Percentiles rank a stretch among this genome's conserved stretches.
These are phyloP conservation scores for Ustilago lituana DNA, from an alignment of 1,284 basidiomycete species.

Conservation along the genomic window DNA sequence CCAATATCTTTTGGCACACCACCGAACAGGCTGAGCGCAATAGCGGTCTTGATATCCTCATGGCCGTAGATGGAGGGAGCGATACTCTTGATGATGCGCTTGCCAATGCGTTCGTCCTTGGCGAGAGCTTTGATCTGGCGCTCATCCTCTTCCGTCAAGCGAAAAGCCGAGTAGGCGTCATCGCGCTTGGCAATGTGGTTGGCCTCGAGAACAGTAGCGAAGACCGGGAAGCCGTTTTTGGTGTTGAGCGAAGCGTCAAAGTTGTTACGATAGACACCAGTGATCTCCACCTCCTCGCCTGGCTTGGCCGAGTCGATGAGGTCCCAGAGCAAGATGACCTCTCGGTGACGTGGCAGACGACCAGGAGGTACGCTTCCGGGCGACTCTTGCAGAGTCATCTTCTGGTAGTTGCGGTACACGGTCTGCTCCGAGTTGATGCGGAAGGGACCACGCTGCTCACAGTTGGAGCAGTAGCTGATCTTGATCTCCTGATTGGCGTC, in stretches of 20 bases:
- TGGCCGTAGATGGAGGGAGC: constrained; percentile 99
- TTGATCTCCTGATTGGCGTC: constrained; percentile 93
- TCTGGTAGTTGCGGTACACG: constrained; percentile 98
- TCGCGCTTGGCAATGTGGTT: constrained; percentile 92
- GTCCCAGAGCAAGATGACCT: constrained; percentile 97
- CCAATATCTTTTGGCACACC: constrained; percentile 95
- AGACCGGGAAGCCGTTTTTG: constrained; percentile 99
- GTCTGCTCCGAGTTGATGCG: constrained; percentile 98
- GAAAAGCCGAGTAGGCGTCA: constrained; percentile 89
- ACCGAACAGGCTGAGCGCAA: constrained; percentile 92
- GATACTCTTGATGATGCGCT: constrained; percentile 97
- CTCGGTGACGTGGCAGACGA: constrained; percentile 92
- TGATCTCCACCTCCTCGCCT: constrained; percentile 92
- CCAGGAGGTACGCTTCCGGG: constrained; percentile 98
- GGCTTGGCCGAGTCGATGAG: constrained; percentile 97
- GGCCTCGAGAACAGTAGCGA: constrained; percentile 96
- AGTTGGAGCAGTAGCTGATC: constrained; percentile 85
- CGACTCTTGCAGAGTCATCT: constrained; percentile 97
- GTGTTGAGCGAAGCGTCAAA: constrained; percentile 97
- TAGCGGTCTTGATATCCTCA: constrained; percentile 97
- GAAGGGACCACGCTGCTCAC: constrained; percentile 93
- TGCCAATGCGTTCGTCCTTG: constrained; percentile 90
- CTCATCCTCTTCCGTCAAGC: constrained; percentile 95
- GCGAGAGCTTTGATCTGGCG: constrained; percentile 85
- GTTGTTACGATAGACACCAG: constrained; percentile 97